Base-by-base conservation (phyloP, 352 stramenopile genomes). In the Phytophthora rubi region DNA sequence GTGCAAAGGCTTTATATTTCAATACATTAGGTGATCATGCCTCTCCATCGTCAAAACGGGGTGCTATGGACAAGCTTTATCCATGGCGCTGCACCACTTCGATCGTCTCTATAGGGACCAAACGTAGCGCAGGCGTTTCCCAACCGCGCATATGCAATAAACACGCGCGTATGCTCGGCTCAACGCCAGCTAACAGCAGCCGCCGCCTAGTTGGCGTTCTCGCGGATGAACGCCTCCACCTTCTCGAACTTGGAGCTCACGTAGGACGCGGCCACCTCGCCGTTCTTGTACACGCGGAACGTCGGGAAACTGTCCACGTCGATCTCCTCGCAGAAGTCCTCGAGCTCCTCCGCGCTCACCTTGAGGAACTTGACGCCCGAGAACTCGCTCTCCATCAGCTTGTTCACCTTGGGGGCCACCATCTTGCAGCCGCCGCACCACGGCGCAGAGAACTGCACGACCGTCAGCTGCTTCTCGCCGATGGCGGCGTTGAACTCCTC, bases 341-440 rank as follows among this genome's bases (percentile, higher is more conserved):
- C 87, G n/a, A 94, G 70, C 56, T 91, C 82, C 48, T 88, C 85
- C 5, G 83, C 83, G 53, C 79, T 84, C 49, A 93, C 74, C 67
- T 94, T 93, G 57, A 91, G 47, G 59, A 92, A 94, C 45, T 85
- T 71, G 71, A 88, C 80, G 54, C 67, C 35, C 37, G 75, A 26
- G 59, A 91, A 81, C 53, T 91, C 81, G 6, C 35, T 30, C 55
- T 86, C 76, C 57, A 84, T 83, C 30, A 94, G 75, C 74, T 87
- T 78, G 23, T 67, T 74, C 52, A 94, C 80, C 44, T 85, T 77
- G 9, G 86, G 83, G 16, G 81, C 82, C 53, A 92, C 81, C 65
- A 85, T 80, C 75, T 91, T 91, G 77, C 86, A 94, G 62, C 82
- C 79, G 57, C 86, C 86, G 75, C 86, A 94, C 84, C 84, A 94